phyloP scores from a whole-genome alignment of 441 rosid species.

The Adansonia rubrostipa region DNA sequence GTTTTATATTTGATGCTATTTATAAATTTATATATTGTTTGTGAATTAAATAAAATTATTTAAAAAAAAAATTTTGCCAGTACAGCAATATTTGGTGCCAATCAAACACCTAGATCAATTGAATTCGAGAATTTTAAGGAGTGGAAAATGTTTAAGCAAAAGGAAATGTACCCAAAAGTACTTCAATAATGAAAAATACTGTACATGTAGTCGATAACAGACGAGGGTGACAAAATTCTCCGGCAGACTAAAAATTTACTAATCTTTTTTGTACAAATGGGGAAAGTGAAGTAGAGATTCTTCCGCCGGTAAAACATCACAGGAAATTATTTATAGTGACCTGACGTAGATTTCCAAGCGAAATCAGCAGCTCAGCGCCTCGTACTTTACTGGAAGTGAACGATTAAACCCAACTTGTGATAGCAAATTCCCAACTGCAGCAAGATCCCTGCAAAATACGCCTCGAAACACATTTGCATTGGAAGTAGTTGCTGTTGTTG shows the following conservation, averaged over 20 bases:
- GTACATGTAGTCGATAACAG: conserved; percentile 42
- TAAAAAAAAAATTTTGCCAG: no score
- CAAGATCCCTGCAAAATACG: conserved; percentile 85
- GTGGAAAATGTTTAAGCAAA: background rate
- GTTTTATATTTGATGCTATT: no score
- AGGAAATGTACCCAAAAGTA: conserved; percentile 6
- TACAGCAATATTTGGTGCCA: no score
- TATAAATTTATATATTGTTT: no score
- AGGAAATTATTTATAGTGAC: conserved; percentile 19
- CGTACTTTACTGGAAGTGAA: conserved; percentile 74
- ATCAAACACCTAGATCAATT: no score
- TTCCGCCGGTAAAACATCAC: conserved; percentile 42
- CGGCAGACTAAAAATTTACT: conserved; percentile 36
- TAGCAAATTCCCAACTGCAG: conserved; percentile 68
- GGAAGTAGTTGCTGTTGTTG: conserved; percentile 28
- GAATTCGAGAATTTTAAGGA: no score
- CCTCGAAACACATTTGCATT: conserved; percentile 69
- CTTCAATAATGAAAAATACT: conserved; percentile 35
- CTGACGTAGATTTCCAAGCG: conserved; percentile 15
- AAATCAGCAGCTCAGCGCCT: conserved; percentile 82
- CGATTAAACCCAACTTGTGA: conserved; percentile 80
- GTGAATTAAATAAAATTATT: no score
- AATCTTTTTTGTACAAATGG: conserved; percentile 46
- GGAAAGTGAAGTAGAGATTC: conserved; percentile 46
- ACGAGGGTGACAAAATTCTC: conserved; percentile 64